Base-by-base conservation (phyloP, 208 protist genomes). In the Herpetomonas tarakana region DNA sequence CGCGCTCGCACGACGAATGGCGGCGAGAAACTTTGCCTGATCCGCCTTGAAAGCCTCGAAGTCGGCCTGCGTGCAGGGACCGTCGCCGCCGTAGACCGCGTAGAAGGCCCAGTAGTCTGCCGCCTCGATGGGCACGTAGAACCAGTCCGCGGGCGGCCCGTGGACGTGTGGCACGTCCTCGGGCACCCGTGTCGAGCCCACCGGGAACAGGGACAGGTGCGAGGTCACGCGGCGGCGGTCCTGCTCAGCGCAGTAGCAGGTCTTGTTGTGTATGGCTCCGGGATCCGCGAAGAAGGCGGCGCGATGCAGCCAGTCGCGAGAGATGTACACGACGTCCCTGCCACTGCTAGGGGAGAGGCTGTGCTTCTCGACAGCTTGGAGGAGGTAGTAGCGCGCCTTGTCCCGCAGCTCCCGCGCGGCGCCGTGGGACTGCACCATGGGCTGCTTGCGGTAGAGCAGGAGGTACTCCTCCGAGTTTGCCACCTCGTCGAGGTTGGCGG, bases 391-490 rank as follows among this genome's bases (percentile, higher is more conserved):
- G 35, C 78, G 65, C 24, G 89, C 89, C 52, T 78, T 78, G 28
- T 74, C 52, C 25, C 75, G 85, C 51, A 95, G 78, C 51, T 64
- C 62, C 16, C 56, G 55, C 3, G 46, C 64, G n/a, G 63, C 55
- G 54, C 78, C 52, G 21, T 69, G 41, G 0, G 52, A 67, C 52
- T 74, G 38, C 21, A 78, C 56, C 22, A 91, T 39, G n/a, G 73
- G 59, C 62, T 96, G 91, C 46, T 88, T 82, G 46, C 78, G 79
- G 70, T 96, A 96, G 50, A 94, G 39, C 14, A 96, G 57, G 9
- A 96, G 46, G 68, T 96, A 96, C 58, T 92, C 83, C 65, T 95
- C 81, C 3, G 80, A 78, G 65, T 92, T 72, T 0, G 76, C 73
- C 30, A 93, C 82, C 16, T 82, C 81, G 1, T 47, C 62, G 16